Conservation (phyloP, 371 early-diverging fungal species). For the Mucor racemosus region DNA sequence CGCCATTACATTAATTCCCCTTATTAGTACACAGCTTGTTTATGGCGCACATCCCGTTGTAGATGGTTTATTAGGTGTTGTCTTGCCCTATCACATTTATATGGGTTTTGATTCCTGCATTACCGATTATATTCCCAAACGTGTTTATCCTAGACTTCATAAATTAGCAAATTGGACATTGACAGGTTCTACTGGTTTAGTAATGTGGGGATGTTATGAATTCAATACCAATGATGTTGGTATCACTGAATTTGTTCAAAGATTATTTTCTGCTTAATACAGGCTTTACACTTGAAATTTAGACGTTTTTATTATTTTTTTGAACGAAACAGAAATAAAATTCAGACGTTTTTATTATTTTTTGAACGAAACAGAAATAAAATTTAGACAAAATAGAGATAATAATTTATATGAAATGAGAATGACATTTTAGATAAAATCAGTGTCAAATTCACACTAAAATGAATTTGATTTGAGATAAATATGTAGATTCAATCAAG, state of each 20-base stretch:
- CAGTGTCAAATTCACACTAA: no score
- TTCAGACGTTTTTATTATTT: no score
- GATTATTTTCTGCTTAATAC: constrained; percentile 78
- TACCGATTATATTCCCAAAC: constrained; percentile 83
- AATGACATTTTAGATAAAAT: no score
- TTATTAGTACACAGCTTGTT: constrained; percentile 74
- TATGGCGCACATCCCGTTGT: constrained; percentile 83
- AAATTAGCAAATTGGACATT: constrained; percentile 66
- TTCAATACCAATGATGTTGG: constrained; percentile 97
- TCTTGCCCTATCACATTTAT: constrained; percentile 88
- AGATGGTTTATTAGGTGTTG: constrained; percentile 87
- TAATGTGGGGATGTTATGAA: constrained; percentile 89
- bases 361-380: no score
- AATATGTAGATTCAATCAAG: no score
- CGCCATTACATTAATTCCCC: constrained; percentile 76
- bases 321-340: no score
- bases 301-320: no score
- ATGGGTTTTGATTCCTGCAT: constrained; percentile 75
- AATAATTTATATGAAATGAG: no score
- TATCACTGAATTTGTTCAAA: constrained; percentile 83
- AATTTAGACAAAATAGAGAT: no score
- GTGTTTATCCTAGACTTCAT: constrained; percentile 70
- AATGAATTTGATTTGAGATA: no score
- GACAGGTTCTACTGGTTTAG: constrained; percentile 66
- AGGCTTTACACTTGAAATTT: no score